Conservation (phyloP, 345 rosid species). For the Bruguiera sexangula region DNA sequence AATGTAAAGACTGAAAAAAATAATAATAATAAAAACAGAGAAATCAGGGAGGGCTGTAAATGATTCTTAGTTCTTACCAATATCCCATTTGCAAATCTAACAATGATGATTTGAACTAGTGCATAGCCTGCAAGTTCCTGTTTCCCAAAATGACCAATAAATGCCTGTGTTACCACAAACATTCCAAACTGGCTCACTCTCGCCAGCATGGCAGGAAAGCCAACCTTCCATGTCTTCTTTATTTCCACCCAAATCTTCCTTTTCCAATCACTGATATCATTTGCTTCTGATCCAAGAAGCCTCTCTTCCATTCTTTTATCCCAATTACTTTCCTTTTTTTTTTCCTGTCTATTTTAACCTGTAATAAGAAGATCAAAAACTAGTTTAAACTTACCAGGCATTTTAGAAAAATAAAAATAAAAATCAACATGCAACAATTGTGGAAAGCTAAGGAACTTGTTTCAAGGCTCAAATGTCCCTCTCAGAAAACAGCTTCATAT, state of each 20-base stretch:
- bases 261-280: constrained; percentile 4
- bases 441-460: too few relatives aligned
- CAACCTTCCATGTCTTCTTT: constrained; percentile 45
- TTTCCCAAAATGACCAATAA: constrained; percentile 40
- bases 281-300: constrained; percentile 24
- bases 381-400: too few relatives aligned
- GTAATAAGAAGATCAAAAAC: too few relatives aligned
- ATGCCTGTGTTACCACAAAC: constrained; percentile 50
- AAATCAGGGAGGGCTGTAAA: background rate
- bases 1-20: background rate
- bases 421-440: too few relatives aligned
- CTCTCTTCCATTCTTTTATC: constrained; percentile 24
- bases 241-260: constrained; percentile 32
- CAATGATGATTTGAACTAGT: constrained; percentile 39
- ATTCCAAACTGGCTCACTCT: constrained; percentile 46
- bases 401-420: too few relatives aligned
- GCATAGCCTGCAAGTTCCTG: constrained; percentile 46
- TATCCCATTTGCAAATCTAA: constrained; percentile 43
- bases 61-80: constrained; percentile 25
- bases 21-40: background rate
- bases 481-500: too few relatives aligned
- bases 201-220: constrained; percentile 48
- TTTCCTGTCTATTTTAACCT: too few relatives aligned
- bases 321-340: too few relatives aligned
- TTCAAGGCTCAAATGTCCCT: too few relatives aligned